Evolutionary conservation across 2,329 filamentous ascomycete genomes (phyloP), one percentile per base, ranked within the genome.

Genomic region (Chaetomium sp.): DNA sequence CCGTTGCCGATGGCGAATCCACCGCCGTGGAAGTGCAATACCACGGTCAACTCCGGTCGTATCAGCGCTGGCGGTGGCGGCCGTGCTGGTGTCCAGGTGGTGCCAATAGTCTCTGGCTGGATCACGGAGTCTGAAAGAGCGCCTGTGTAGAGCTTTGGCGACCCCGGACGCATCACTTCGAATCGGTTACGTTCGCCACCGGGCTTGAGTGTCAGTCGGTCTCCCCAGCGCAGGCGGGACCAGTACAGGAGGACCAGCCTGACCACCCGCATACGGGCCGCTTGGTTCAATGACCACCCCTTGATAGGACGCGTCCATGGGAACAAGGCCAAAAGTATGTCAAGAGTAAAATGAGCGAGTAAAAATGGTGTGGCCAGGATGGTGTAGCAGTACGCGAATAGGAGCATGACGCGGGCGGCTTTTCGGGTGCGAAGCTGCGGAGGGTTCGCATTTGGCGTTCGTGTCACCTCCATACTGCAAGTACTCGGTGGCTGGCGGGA

Each of bases 1-100:
- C 75, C 74, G 33, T 71, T 69, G 12, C 74, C 74, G 16, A 77
- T 66, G 16, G 74, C 72, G 64, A 70, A 76, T 23, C 68, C 75
- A 9, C 75, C 74, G 27, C 75, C 75, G 61, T 77, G 75, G 50
- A 77, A 69, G 49, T 77, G 75, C 33, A 77, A 66, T 9, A 66
- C 66, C 6, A 74, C 69, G 4, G 58, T 55, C 13, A 70, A 25
- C 62, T 3, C 70, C 59, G n/a, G 60, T 27, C 21, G 67, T 4
- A 67, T 45, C 50, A 66, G 23, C 8, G 23, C 19, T 2, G 63
- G 47, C 19, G 53, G 63, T 13, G 67, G 67, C 16, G 70, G 69
- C 57, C 27, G 62, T 8, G 65, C 63, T 3, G 71, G 71, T 10
- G 70, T 72, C 71, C 71, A 73, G 3, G 70, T 72, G 27, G 65